These are phyloP conservation scores for Silene uniflora DNA, from an alignment of 148 eudicot species.

Conservation along the genomic window DNA sequence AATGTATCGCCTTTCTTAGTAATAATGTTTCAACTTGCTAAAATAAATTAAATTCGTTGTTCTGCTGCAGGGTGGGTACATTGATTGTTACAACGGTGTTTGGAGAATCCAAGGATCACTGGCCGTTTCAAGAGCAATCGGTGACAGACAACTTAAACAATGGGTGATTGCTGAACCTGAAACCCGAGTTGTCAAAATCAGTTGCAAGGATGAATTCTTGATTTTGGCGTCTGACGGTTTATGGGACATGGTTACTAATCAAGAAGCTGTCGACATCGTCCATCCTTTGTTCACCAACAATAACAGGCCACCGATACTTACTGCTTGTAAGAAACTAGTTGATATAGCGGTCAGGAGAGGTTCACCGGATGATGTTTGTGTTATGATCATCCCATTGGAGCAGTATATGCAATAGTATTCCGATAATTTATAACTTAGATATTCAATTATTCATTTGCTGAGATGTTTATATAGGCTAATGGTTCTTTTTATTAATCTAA, in stretches of 20 bases:
- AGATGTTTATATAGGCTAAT: constrained; percentile 6
- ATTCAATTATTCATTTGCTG: neutral
- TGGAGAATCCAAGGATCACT: constrained; percentile 85
- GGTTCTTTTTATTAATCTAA: constrained; percentile 19
- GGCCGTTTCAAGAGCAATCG: constrained; percentile 85
- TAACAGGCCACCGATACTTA: constrained; percentile 33
- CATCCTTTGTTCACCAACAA: constrained; percentile 37
- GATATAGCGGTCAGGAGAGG: constrained; percentile 66
- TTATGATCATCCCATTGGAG: constrained; percentile 64
- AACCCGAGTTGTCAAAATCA: constrained; percentile 41
- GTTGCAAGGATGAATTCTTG: constrained; percentile 55
- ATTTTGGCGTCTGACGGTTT: constrained; percentile 89
- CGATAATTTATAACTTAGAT: too few relatives aligned
- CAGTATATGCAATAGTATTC: constrained; percentile 23
- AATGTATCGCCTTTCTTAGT: too few relatives aligned
- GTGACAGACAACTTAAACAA: constrained; percentile 66
- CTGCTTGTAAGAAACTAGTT: constrained; percentile 65
- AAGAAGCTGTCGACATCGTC: constrained; percentile 75
- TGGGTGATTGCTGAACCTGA: constrained; percentile 84
- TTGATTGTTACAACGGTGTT: constrained; percentile 66
- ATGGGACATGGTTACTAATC: constrained; percentile 77
- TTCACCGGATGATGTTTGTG: constrained; percentile 66
- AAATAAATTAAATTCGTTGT: too few relatives aligned
- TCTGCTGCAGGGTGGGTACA: constrained; percentile 54
- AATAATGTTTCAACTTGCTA: too few relatives aligned